phyloP scores from a whole-genome alignment of 192 early-diverging fungal genomes.

The Spizellomyces punctatus region DNA sequence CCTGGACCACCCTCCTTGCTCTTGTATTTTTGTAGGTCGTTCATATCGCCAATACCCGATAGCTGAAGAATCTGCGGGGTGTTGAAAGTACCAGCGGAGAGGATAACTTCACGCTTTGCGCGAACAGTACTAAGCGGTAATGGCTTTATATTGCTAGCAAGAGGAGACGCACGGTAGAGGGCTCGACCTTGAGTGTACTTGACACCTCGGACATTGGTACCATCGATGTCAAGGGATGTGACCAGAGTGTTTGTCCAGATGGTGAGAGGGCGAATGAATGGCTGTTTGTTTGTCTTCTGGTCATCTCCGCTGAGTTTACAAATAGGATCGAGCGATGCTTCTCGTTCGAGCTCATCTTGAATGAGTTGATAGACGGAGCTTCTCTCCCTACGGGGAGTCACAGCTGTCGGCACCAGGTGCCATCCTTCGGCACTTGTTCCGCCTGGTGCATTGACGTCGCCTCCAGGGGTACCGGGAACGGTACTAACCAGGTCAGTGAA shows the following conservation, averaged over 20 bases:
- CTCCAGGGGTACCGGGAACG: too few relatives aligned
- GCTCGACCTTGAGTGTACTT: not conserved
- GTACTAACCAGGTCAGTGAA: too few relatives aligned
- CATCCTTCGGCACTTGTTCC: too few relatives aligned
- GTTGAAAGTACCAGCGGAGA: not conserved
- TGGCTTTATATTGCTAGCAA: not conserved
- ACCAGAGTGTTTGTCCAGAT: conserved; percentile 1
- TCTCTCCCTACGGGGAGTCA: too few relatives aligned
- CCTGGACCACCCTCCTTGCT: too few relatives aligned
- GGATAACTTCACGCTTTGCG: conserved; percentile 4
- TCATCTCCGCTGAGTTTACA: not conserved
- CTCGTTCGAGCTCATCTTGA: not conserved
- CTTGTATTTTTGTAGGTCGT: not conserved
- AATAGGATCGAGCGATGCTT: not conserved
- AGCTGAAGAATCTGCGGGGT: conserved; percentile 1
- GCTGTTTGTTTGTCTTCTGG: not conserved
- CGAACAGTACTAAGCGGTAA: not conserved
- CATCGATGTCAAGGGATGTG: not conserved
- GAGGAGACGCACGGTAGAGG: not conserved
- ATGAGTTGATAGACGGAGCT: not conserved
- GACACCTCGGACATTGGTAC: not conserved
- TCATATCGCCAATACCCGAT: not conserved
- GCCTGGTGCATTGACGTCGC: too few relatives aligned
- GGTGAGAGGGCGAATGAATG: not conserved
- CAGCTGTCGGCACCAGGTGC: too few relatives aligned